These are phyloP conservation scores for Phytophthora melonis DNA, from an alignment of 352 stramenopile species.

Conservation along the genomic window DNA sequence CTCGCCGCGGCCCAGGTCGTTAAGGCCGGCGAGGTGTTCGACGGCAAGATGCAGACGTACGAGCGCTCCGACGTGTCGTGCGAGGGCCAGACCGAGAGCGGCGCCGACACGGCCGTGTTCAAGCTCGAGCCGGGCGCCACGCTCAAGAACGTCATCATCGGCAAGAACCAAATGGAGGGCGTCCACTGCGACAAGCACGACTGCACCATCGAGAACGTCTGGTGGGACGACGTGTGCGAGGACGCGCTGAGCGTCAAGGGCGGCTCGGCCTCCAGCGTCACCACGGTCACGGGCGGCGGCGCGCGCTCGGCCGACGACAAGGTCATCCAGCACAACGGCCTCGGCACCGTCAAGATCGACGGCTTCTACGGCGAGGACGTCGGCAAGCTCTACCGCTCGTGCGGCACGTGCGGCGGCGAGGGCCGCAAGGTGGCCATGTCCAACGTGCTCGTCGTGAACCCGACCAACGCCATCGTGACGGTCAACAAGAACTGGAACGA, in stretches of 20 bases:
- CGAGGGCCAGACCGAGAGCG: conserved; percentile 36
- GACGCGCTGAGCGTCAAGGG: conserved; percentile 49
- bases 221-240: conserved; percentile 24
- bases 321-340: conserved; percentile 22
- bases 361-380: conserved; percentile 22
- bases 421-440: conserved; percentile 40
- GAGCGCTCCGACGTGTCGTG: conserved; percentile 21
- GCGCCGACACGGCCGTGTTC: conserved; percentile 39
- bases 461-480: too few relatives aligned
- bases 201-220: conserved; percentile 37
- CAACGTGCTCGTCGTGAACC: conserved; percentile 50
- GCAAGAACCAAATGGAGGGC: background rate
- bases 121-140: conserved; percentile 16
- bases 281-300: conserved; percentile 39
- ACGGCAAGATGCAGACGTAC: background rate
- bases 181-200: conserved; percentile 14
- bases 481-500: conserved; percentile 44
- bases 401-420: conserved; percentile 43
- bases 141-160: conserved; percentile 63
- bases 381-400: conserved; percentile 31
- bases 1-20: conserved; percentile 15
- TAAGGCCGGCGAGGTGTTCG: background rate
- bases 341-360: conserved; percentile 13
- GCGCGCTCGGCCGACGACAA: conserved; percentile 27
- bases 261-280: conserved; percentile 36